Base-by-base conservation (phyloP, 2,329 filamentous ascomycete genomes). In the Drechslera avenae region DNA sequence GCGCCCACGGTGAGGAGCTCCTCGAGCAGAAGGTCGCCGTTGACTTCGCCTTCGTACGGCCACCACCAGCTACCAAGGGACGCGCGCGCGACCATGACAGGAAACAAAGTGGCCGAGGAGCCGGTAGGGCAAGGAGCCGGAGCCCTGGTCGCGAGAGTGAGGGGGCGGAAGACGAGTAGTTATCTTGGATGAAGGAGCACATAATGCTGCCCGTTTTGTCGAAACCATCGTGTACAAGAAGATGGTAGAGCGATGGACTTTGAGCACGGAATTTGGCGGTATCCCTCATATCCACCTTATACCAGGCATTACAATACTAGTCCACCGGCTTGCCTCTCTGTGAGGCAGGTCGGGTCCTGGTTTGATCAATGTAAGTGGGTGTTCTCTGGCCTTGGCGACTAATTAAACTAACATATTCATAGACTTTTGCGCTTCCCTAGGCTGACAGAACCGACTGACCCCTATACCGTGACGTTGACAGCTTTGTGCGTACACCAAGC, bases 11-110 rank as follows among this genome's bases (percentile, higher is more conserved):
- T 56, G 85, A 86, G 34, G 89, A 92, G 73, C 78, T 94, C 48
- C 82, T 94, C 36, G 90, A 94, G 64, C 89, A 94, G 79, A 90
- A 87, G 6, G 82, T 94, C 58, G 78, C 83, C 52, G 89, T 93
- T 54, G 90, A 94, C 76, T 94, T 91, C 74, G 90, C 89, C 1
- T 94, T 94, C 70, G 90, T 94, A 52, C 80, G 90, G 40, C 90
- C 90, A 50, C 89, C 89, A 13, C 88, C 73, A 3, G 52, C 59
- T 5, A 81, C 79, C 48, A 86, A 86, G 69, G 77, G 64, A 23
- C 66, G 67, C 19, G 62, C 67, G 50, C 68, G 59, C 61, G 67
- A 69, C 35, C 60, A 66, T 28, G 69, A 69, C 28, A 62, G 65
- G 54, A 64, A 63, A 55, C 67, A 63, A 34, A 68, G 60, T 36